Evolutionary conservation across 2,329 filamentous ascomycete species (phyloP), one percentile per base, ranked within the genome.

Genomic region (Aspergillus sp.): DNA sequence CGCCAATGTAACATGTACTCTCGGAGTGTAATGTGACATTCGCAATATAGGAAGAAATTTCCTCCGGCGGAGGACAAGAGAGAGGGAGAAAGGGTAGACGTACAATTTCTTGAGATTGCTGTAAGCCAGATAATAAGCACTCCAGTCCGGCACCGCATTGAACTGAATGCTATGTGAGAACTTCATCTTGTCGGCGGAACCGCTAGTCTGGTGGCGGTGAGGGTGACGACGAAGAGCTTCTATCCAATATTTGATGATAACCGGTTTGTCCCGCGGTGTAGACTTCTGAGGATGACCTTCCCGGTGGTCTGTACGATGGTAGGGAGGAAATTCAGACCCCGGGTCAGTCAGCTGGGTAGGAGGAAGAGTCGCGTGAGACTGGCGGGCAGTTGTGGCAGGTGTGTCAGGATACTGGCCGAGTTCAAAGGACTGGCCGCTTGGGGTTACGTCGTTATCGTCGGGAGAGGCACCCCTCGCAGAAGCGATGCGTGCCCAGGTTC

Each of bases 61-160:
- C 48, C 55, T 57, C 45, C 55, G 25, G 23, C 56, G 54, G 52
- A 58, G 36, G 49, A 49, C 50, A 50, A 53, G 50, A 15, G 12
- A 13, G 32, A 36, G 32, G 2, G 30, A 30, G 10, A 13, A 12
- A 36, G 38, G 32, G 48, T 21, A 45, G 57, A 83, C 90, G 72
- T 77, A 96, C 92, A 97, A 85, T 83, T 99, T 99, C 84, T 99
- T 99, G 70, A 99, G 85, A 73, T 97, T 98, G 81, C 93, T 97
- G 79, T 99, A 99, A 62, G 93, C 91, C 74, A 99, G 96, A 79
- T 99, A 99, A 78, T 98, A 88, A 71, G 89, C 93, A 82, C 92
- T 97, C 95, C 95, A 99, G 79, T 99, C 95, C n/a, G 95, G 95
- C 70, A 99, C 95, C 65, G 95, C 93, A 82, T 99, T 99, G 81